Conservation (phyloP, 495 filamentous ascomycete species). For the Pseudotulostoma volvatum region DNA sequence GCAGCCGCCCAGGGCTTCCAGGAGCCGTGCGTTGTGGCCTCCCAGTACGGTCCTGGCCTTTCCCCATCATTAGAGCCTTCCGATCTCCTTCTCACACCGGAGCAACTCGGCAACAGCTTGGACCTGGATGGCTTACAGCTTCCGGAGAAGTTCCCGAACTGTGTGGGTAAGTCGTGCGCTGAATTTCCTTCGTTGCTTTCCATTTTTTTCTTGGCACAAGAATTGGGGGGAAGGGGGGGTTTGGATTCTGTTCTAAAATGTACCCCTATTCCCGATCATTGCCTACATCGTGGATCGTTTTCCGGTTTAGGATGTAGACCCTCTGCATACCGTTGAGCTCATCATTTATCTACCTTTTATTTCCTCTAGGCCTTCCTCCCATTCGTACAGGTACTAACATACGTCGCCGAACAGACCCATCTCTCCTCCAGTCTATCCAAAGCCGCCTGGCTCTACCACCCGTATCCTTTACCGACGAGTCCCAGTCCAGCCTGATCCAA, state of each 20-base stretch:
- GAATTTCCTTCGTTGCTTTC: conserved; percentile 1
- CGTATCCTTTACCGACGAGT: conserved; percentile 21
- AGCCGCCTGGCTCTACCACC: conserved; percentile 14
- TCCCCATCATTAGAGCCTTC: conserved; percentile 47
- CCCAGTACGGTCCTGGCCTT: conserved; percentile 41
- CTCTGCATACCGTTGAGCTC: no score
- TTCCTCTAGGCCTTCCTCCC: background rate
- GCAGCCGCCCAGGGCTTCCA: conserved; percentile 42
- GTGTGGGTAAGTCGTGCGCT: conserved; percentile 53
- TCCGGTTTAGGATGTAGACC: no score
- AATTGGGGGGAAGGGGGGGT: no score
- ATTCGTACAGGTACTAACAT: conserved; percentile 3
- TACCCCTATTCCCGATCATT: no score
- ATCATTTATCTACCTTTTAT: no score
- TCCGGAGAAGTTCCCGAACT: conserved; percentile 42
- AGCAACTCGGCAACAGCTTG: conserved; percentile 19
- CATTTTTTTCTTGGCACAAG: background rate
- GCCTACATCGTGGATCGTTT: no score
- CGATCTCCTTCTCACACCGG: conserved; percentile 39
- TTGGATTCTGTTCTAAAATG: no score
- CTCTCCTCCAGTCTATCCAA: conserved; percentile 35
- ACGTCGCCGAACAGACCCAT: conserved; percentile 32
- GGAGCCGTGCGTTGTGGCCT: conserved; percentile 43
- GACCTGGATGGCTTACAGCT: conserved; percentile 26
- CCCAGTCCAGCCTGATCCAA: conserved; percentile 18